Percentiles rank a stretch among this genome's conserved stretches.
These are phyloP conservation scores for Phyllosticta citriasiana DNA, from an alignment of 2,329 filamentous ascomycete genomes.

Conservation along the genomic window DNA sequence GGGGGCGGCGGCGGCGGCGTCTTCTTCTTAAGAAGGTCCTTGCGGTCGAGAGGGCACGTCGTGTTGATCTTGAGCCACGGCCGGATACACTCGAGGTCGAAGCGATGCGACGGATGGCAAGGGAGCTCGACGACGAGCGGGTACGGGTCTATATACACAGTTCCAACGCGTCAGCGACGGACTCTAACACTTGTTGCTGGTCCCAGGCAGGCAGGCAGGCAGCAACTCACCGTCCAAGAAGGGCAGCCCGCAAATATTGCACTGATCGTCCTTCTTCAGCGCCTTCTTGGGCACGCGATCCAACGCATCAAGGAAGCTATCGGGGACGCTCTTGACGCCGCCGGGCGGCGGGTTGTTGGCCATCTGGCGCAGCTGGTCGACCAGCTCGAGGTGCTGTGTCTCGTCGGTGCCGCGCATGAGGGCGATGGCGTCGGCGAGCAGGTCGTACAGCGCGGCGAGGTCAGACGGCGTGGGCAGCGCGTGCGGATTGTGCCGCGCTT, in stretches of 20 bases:
- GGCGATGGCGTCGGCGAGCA: constrained; percentile 51
- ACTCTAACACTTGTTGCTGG: neutral
- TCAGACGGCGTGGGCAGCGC: constrained; percentile 51
- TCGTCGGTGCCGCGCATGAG: constrained; percentile 39
- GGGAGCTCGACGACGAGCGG: constrained; percentile 54
- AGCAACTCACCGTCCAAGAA: constrained; percentile 45
- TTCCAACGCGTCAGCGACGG: constrained; percentile 3
- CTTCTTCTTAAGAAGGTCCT: constrained; percentile 46
- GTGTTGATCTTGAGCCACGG: constrained; percentile 56
- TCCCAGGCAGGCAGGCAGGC: neutral
- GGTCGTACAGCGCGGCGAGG: constrained; percentile 48
- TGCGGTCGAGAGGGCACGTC: constrained; percentile 53
- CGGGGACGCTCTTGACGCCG: constrained; percentile 51
- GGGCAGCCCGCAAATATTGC: constrained; percentile 51
- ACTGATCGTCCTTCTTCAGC: constrained; percentile 44
- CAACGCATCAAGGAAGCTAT: constrained; percentile 51
- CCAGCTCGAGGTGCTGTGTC: constrained; percentile 36
- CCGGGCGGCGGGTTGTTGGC: constrained; percentile 47
- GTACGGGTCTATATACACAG: constrained; percentile 37
- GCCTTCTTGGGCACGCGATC: constrained; percentile 48
- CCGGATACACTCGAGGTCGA: constrained; percentile 55
- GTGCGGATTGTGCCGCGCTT: constrained; percentile 44
- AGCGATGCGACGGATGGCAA: constrained; percentile 51
- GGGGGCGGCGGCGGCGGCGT: constrained; percentile 21
- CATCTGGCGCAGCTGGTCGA: constrained; percentile 36